A percentile compares a stretch with the other conserved stretches of the same genome.
Conservation (phyloP, 1,284 basidiomycete genomes). For the Neotropicomus parvogracilis region DNA sequence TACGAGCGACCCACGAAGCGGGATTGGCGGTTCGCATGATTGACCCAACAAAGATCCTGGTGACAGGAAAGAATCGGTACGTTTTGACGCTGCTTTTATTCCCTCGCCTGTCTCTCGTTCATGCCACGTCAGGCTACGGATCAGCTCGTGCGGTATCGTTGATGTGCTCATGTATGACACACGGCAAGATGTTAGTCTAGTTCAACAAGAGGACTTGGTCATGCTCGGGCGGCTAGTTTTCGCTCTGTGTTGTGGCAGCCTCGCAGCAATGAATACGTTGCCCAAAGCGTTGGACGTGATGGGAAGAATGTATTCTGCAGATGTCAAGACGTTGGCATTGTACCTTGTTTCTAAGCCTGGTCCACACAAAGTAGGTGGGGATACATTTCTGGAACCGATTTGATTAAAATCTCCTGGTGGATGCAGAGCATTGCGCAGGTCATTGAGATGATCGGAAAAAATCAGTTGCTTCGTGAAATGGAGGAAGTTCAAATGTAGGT, state of each 20-base stretch:
- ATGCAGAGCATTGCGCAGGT: conserved; percentile 74
- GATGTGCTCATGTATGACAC: conserved; percentile 81
- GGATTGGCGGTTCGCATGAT: conserved; percentile 82
- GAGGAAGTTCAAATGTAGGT: conserved; percentile 77
- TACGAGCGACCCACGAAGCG: conserved; percentile 82
- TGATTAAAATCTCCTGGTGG: neutral
- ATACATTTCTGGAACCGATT: neutral
- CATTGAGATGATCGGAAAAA: conserved; percentile 70
- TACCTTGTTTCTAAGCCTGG: conserved; percentile 77
- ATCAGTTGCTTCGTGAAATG: conserved; percentile 75
- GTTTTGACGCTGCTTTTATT: conserved; percentile 13
- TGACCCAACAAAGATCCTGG: conserved; percentile 84
- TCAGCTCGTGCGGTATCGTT: conserved; percentile 79
- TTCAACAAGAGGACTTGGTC: conserved; percentile 86
- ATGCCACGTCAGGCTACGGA: conserved; percentile 54
- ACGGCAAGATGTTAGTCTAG: conserved; percentile 52
- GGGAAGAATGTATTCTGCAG: conserved; percentile 70
- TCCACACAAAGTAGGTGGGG: conserved; percentile 49
- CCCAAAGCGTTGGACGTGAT: conserved; percentile 80
- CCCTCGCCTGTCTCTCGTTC: neutral
- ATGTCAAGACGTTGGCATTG: conserved; percentile 77
- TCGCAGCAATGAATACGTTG: conserved; percentile 59
- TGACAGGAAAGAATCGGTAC: conserved; percentile 87
- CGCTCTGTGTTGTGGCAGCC: conserved; percentile 70
- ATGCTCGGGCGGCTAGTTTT: conserved; percentile 87